A percentile compares a stretch with the other conserved stretches of the same genome.
phyloP scores from a whole-genome alignment of 169 alveolate genomes.

The Eimeria praecox region DNA sequence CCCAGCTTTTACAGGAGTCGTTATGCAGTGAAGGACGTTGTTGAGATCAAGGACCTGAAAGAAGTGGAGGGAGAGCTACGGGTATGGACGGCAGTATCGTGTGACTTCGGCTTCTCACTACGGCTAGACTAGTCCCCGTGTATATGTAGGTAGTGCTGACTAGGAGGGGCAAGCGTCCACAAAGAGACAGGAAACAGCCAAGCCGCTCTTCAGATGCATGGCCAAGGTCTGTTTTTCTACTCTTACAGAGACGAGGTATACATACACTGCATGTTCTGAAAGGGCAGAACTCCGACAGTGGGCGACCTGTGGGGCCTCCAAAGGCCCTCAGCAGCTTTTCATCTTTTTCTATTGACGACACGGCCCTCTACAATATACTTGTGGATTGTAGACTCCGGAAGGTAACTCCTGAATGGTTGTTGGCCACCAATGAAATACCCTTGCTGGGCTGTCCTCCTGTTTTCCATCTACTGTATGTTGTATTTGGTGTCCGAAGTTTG shows the following conservation, averaged over 20 bases:
- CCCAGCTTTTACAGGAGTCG: slow-evolving; percentile 34
- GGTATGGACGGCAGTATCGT: background rate
- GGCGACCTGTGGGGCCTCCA: slow-evolving; percentile 68
- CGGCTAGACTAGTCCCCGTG: background rate
- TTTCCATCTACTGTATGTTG: background rate
- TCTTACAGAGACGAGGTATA: slow-evolving; percentile 56
- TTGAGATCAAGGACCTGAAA: slow-evolving; percentile 2
- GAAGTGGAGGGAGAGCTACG: slow-evolving; percentile 57
- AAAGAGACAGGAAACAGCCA: background rate
- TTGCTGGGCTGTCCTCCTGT: background rate
- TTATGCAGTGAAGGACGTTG: slow-evolving; percentile 40
- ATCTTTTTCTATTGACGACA: background rate
- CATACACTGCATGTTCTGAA: slow-evolving; percentile 64
- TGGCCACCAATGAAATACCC: background rate
- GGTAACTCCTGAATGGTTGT: slow-evolving; percentile 32
- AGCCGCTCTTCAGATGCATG: background rate
- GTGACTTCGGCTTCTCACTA: background rate
- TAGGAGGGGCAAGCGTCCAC: background rate
- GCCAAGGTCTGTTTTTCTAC: background rate
- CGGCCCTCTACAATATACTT: slow-evolving; percentile 66
- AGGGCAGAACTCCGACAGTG: slow-evolving; percentile 79
- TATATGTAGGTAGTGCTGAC: background rate
- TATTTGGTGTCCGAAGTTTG: background rate
- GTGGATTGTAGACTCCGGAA: slow-evolving; percentile 72
- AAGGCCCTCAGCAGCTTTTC: slow-evolving; percentile 43